Evolutionary conservation across 2,329 filamentous ascomycete species (phyloP), one percentile per base, ranked within the genome.

Genomic region (Dryadomyces sulphureus): DNA sequence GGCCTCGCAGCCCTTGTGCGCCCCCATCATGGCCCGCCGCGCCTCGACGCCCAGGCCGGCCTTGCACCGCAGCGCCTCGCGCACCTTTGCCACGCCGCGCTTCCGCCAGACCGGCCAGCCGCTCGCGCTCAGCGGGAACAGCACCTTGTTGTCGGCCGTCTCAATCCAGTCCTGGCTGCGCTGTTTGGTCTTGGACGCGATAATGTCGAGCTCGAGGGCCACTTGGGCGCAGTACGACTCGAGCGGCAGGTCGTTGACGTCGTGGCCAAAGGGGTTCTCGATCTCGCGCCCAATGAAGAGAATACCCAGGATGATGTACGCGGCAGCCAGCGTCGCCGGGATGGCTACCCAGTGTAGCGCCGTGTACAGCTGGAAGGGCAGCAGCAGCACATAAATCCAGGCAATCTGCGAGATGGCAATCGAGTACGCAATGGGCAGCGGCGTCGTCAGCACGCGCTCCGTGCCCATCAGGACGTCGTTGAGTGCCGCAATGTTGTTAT

Each of bases 361-460:
- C 1, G 59, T 55, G 56, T 70, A 75, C 4, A 87, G 72, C 61
- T 88, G 82, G 68, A 86, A 86, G 1, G 82, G 82, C 11, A 87
- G 68, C 41, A 81, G 66, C 50, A 83, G 65, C 43, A 85, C 76
- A 62, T 87, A 88, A 38, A 84, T 71, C 77, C 80, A 84, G 11
- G 82, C 81, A 55, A 88, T 86, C 59, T 87, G 82, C 7, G 77
- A 73, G 56, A 86, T 85, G 52, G 81, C 75, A 55, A 88, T 87
- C 52, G 73, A 75, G 65, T 87, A 87, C 34, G 81, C 82, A 47
- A 82, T 69, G 1, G 82, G 82, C 1, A 87, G 68, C 4, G 54
- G 82, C 1, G 82, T 86, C 55, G 77, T 79, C 38, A 86, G 72
- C n/a, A 87, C 77, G 46, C 82, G 76, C 57, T 87, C 82, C 38